Base-by-base conservation (phyloP, 257 asterid genomes). In the Solanum habrochaites region DNA sequence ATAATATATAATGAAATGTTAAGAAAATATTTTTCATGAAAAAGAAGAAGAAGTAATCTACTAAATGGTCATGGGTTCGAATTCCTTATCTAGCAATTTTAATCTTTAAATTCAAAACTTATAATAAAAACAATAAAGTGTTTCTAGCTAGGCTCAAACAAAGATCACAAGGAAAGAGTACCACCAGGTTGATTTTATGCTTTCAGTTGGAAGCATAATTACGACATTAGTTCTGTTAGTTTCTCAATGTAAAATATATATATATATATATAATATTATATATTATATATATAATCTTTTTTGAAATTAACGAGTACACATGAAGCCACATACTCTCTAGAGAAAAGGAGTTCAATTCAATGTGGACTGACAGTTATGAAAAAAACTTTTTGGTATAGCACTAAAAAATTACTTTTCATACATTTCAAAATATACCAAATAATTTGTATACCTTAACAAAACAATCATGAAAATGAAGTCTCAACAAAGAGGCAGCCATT, bases 381-480 rank as follows among this genome's bases (percentile, higher is more conserved):
- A 70, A 32, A 15, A 8, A 13, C 31, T 7, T 70, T 70, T 0
- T 8, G 2, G 2, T 31, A 4, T 15, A 0, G 31, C n/a, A 69
- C 42, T 29, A 15, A 0, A 14, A 15, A 69, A 69, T 11, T 25
- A 69, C 0, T 21, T 58, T 11, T n/a, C 11, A 7, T 1, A 69
- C 3, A 0, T 29, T 69, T 14, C 23, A 69, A 7, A 29, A 69
- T 1, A 29, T 9, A 69, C 1, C 4, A 16, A 0, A 69, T 1
- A 31, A 31, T 73, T 39, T 84, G 7, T 2, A 1, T 56, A 92
- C 94, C 90, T 90, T 87, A 56, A 91, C 96, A 47, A 93, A 91
- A 71, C 93, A 93, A 86, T 92, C 95, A 11, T 93, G 96, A 20
- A 93, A 93, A 75, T 93, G 94, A 11, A 93, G 91, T 88, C 96